phyloP scores from a whole-genome alignment of 129 eudicot species.

The Calendula officinalis region DNA sequence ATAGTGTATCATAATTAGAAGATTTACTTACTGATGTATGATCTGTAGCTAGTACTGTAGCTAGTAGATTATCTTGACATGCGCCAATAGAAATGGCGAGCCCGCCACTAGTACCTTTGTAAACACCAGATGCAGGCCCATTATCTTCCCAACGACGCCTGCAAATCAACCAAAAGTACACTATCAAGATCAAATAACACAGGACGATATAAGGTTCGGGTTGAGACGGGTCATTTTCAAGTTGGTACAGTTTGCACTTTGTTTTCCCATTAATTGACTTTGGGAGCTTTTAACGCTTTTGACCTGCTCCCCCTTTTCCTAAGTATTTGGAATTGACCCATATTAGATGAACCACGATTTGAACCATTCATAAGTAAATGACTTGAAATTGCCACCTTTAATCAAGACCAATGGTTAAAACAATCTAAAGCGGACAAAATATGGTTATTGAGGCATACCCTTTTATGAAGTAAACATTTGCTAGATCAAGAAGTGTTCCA shows the following conservation, averaged over 20 bases:
- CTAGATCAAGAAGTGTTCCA: slow-evolving; percentile 78
- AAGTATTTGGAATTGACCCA: neutral
- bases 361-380: neutral
- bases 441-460: slow-evolving; percentile 31
- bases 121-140: slow-evolving; percentile 54
- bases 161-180: slow-evolving; percentile 22
- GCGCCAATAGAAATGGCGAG: slow-evolving; percentile 69
- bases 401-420: neutral
- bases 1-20: slow-evolving; percentile 3
- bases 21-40: slow-evolving; percentile 52
- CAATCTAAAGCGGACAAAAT: neutral
- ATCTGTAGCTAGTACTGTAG: slow-evolving; percentile 31
- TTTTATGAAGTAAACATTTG: slow-evolving; percentile 35
- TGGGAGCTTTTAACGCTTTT: neutral
- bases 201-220: neutral
- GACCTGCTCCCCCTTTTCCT: neutral
- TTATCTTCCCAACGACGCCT: slow-evolving; percentile 56
- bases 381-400: neutral
- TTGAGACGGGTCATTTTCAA: neutral
- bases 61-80: slow-evolving; percentile 66
- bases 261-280: neutral
- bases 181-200: neutral
- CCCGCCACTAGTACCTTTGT: slow-evolving; percentile 71
- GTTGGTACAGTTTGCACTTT: no score
- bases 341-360: neutral